Evolutionary conservation across 2,329 filamentous ascomycete genomes (phyloP).

Genomic region (Seiridium cupressi): DNA sequence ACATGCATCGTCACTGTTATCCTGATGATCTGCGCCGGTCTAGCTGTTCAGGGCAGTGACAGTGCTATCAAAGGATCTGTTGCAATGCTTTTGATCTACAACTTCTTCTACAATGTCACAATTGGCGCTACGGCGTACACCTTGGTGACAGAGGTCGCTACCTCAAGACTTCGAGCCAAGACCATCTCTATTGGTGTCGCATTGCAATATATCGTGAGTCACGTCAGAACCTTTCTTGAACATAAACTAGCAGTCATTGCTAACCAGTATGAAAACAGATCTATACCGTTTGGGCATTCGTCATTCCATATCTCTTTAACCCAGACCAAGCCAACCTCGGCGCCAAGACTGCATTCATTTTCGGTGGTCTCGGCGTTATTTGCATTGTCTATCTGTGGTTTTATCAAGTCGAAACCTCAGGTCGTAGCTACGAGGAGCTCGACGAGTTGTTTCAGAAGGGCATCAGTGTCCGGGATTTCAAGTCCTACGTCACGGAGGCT

Average conservation of each 20-base stretch:
- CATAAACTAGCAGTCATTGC: background rate
- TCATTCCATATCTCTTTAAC: slow-evolving; percentile 27
- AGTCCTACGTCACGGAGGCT: background rate
- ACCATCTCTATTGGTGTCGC: slow-evolving; percentile 32
- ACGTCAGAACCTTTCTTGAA: background rate
- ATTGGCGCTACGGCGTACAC: slow-evolving; percentile 39
- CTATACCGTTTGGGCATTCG: slow-evolving; percentile 13
- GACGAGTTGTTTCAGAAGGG: slow-evolving; percentile 20
- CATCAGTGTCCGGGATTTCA: background rate
- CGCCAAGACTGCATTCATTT: slow-evolving; percentile 39
- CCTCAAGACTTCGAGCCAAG: slow-evolving; percentile 26
- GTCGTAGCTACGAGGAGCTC: slow-evolving; percentile 19
- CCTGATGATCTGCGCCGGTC: slow-evolving; percentile 35
- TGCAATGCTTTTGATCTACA: slow-evolving; percentile 36
- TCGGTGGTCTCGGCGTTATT: slow-evolving; percentile 28
- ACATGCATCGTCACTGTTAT: slow-evolving; percentile 32
- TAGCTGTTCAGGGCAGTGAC: slow-evolving; percentile 21
- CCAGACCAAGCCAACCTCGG: slow-evolving; percentile 32
- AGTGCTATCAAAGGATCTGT: slow-evolving; percentile 23
- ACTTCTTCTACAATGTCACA: slow-evolving; percentile 36
- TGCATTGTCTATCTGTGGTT: slow-evolving; percentile 28
- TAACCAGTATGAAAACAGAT: background rate
- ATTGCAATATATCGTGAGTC: slow-evolving; percentile 18
- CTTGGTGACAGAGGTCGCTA: slow-evolving; percentile 17
- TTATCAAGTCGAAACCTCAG: slow-evolving; percentile 31